Base-by-base conservation (phyloP, 2,329 filamentous ascomycete species). In the Trichoderma atrobrunneum region DNA sequence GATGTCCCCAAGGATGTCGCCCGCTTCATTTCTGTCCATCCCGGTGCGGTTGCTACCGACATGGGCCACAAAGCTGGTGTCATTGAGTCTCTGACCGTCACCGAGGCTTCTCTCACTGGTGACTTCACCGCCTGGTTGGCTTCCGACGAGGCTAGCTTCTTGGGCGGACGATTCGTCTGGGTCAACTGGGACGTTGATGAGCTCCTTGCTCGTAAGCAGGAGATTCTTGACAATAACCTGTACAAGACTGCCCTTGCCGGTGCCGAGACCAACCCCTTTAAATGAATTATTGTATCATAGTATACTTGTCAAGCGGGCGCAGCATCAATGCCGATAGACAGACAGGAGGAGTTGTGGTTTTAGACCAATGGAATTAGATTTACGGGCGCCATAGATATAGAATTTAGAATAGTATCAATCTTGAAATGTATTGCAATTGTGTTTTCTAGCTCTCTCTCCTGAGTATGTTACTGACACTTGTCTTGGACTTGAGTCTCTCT, bases 151-250 rank as follows among this genome's bases (percentile, higher is more conserved):
- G 64, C 64, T 11, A 67, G 64, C 32, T 67, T 67, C 21, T 10
- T 67, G 24, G 64, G 21, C 12, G 64, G 64, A 56, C 64, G 64
- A 16, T 67, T 67, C 5, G 64, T 57, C 32, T 67, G 64, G 64
- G 64, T 32, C 32, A 67, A 67, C 64, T 67, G 64, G 64, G 64
- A 67, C 12, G 34, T 18, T 5, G 30, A 67, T 18, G 48, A 67
- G 51, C 64, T 67, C 7, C 21, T 67, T 26, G 16, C 16, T 7
- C 64, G 48, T 2, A 36, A 57, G 30, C 64, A 67, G 16, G 64
- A 67, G 30, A 67, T 57, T 30, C 10, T 67, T 5, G 32, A 67
- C 7, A 32, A 67, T 0, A 39, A 67, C 11, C 1, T 67, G 2
- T 67, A 56, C 24, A 36, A 36, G 24, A 67, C 64, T 39, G 30